phyloP scores from a whole-genome alignment of 352 stramenopile genomes.

The Phytophthora pluvialis region DNA sequence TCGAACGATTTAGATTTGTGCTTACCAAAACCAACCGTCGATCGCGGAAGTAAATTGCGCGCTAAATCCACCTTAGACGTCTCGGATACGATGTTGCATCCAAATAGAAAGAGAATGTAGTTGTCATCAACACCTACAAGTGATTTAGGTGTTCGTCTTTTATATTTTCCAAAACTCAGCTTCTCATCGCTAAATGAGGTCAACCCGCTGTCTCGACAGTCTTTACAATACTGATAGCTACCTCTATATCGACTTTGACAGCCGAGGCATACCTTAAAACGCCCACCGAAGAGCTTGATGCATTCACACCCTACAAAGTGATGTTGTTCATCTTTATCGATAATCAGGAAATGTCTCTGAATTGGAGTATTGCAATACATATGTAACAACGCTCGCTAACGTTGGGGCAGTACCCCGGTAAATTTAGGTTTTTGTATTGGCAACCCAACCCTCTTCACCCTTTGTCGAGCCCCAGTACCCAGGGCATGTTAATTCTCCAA shows the following conservation, averaged over 20 bases:
- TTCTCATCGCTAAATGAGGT: conserved; percentile 1
- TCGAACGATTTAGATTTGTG: too few relatives aligned
- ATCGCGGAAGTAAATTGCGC: too few relatives aligned
- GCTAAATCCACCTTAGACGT: too few relatives aligned
- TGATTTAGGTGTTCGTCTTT: neutral
- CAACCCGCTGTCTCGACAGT: conserved; percentile 5
- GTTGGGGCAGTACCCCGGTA: conserved; percentile 16
- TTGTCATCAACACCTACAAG: conserved; percentile 3
- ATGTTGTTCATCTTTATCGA: conserved; percentile 17
- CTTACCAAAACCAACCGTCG: too few relatives aligned
- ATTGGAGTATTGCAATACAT: conserved; percentile 22
- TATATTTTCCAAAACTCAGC: conserved; percentile 10
- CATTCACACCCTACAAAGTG: conserved; percentile 19
- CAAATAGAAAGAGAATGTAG: too few relatives aligned
- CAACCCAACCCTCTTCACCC: neutral
- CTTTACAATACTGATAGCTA: conserved; percentile 15
- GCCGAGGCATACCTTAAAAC: too few relatives aligned
- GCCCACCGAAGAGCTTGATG: neutral
- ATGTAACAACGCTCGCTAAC: conserved; percentile 4
- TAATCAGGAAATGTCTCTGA: conserved; percentile 16
- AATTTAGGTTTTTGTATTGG: conserved; percentile 1
- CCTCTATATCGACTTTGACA: conserved; percentile 6
- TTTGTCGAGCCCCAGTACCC: conserved; percentile 8
- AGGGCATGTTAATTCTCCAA: too few relatives aligned
- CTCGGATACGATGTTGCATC: too few relatives aligned